Base-by-base conservation (phyloP, 805 yeast species). In the Wickerhamomyces sydowiorum region DNA sequence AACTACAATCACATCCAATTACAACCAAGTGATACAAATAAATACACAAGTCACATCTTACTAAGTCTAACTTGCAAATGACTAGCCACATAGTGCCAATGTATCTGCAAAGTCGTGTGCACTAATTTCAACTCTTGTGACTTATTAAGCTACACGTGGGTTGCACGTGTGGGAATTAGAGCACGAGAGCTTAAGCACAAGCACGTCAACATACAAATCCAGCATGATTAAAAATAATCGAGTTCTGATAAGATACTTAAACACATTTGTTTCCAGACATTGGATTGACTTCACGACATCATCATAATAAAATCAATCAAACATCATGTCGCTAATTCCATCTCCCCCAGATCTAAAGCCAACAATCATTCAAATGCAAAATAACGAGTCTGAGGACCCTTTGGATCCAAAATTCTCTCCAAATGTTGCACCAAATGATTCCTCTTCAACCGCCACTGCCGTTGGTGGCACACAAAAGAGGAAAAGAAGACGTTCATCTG, bases 311-410 rank as follows among this genome's bases (percentile, higher is more conserved):
- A 18, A 6, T 18, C 17, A 31, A 23, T 10, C 17, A 17, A 13
- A 9, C 19, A 28, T 3, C 15, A 37, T 20, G 33, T 13, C 10
- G 12, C n/a, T 39, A 15, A 44, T 72, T 3, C 77, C 77, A 7
- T 65, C 71, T 6, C 76, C 76, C 1, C 77, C 77, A 3, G 63
- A 67, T 18, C 64, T 72, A 45, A 69, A 67, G 49, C 70, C 75
- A 7, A 69, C 73, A 4, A 68, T 71, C 46, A 65, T 71, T 17
- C 74, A 68, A 46, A 67, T 69, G 69, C 59, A 64, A 47, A 50
- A 43, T 18, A 31, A n/a, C 15, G 36, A 19, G 39, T 20, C 38
- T 13, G 14, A 23, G 27, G 15, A 32, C 20, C n/a, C n/a, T n/a
- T n/a, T n/a, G n/a, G n/a, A n/a, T n/a, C n/a, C n/a, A n/a, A n/a